Conservation (phyloP, 2,329 filamentous ascomycete genomes). For the Torrubiellomyces zombiae region DNA sequence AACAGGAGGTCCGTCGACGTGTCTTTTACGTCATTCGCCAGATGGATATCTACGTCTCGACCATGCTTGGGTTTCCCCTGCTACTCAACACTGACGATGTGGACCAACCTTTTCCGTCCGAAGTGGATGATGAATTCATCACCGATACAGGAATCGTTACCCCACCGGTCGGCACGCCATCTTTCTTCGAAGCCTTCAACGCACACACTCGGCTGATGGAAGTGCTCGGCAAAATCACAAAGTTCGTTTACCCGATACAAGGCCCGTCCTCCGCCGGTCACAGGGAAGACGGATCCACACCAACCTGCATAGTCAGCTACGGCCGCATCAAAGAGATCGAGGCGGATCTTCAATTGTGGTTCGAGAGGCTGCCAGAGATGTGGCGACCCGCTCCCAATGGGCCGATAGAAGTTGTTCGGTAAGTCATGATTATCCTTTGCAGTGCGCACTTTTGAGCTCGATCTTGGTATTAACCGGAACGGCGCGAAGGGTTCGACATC, state of each 20-base stretch:
- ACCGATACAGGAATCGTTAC: constrained; percentile 38
- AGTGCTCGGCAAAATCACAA: constrained; percentile 48
- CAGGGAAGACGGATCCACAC: constrained; percentile 24
- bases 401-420: constrained; percentile 59
- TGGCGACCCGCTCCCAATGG: constrained; percentile 69
- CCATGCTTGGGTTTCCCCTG: constrained; percentile 48
- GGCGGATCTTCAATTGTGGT: constrained; percentile 44
- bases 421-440: constrained; percentile 16
- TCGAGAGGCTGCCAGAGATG: constrained; percentile 50
- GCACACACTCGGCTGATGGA: constrained; percentile 47
- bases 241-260: constrained; percentile 48
- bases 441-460: background rate
- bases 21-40: constrained; percentile 54
- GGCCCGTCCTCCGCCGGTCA: constrained; percentile 29
- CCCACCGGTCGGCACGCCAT: constrained; percentile 37
- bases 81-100: constrained; percentile 48
- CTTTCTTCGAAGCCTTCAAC: constrained; percentile 48
- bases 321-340: constrained; percentile 48
- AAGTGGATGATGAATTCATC: constrained; percentile 52
- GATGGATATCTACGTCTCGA: constrained; percentile 55
- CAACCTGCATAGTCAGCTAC: constrained; percentile 46
- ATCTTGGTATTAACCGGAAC: too few relatives aligned
- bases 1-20: constrained; percentile 45
- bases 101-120: constrained; percentile 46
- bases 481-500: constrained; percentile 54